Base-by-base conservation (phyloP, 108 stramenopile genomes). In the Pseudonitzschia delicatissima region DNA sequence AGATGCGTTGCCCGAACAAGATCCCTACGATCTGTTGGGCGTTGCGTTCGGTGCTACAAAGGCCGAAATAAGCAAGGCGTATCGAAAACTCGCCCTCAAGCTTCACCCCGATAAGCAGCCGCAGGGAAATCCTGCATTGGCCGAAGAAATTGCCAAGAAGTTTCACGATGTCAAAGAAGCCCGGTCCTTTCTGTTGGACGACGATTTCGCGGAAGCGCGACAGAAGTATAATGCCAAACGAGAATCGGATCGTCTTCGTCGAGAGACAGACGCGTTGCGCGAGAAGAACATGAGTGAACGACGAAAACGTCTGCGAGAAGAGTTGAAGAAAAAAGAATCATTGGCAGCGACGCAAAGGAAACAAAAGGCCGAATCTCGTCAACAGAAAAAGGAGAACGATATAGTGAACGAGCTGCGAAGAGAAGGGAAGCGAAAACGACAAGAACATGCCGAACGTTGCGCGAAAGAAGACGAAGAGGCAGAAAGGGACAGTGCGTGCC, bases 41-140 rank as follows among this genome's bases (percentile, higher is more conserved):
- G 58, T 92, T 17, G 9, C 63, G 21, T 45, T 66, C 60, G 65
- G 49, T 3, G 84, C 84, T 9, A 66, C 86, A 5, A 82, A 82
- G 26, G 57, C 82, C 17, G 87, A 88, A 23, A 82, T 93, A 40
- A 86, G 76, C 69, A 92, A 87, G 73, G 87, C 88, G 9, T 92
- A 81, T 63, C 81, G 85, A n/a, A 89, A 86, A 59, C 72, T 92
- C 12, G 85, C 88, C 35, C 67, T 98, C 25, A 92, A 96, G 65
- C 81, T 87, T 45, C 98, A 98, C 65, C 98, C 98, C 28, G 98
- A 98, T 81, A 97, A 97, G 71, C 95, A 95, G 62, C 62, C 57
- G 0, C 34, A 44, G 2, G 13, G 45, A 35, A 36, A 50, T 20
- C 26, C 36, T 11, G 45, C 44, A 32, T 47, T 61, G 40, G 53